Evolutionary conservation across 345 rosid species (phyloP).

Genomic region (Orychophragmus violaceus): DNA sequence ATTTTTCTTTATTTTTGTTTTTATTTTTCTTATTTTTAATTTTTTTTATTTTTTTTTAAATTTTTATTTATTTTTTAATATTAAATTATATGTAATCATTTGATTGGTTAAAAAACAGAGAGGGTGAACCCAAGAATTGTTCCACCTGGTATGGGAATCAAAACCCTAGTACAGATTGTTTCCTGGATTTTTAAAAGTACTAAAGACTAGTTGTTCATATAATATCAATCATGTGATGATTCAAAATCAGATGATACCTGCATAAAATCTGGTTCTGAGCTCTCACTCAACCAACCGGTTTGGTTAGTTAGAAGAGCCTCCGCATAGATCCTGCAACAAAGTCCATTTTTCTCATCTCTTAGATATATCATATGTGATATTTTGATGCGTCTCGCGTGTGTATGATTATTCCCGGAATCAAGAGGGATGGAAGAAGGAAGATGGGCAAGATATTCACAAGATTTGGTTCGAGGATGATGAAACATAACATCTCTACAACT

Average conservation of each 20-base stretch:
- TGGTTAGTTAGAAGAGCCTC: conserved; percentile 63
- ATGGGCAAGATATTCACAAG: conserved; percentile 64
- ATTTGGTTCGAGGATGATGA: conserved; percentile 59
- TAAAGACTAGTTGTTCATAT: neutral
- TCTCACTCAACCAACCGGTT: conserved; percentile 60
- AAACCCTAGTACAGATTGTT: conserved; percentile 61
- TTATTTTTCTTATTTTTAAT: too few species aligned
- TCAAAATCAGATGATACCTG: conserved; percentile 31
- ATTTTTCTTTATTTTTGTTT: too few species aligned
- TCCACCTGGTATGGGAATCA: conserved; percentile 76
- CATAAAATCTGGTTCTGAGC: conserved; percentile 38
- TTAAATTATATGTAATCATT: too few species aligned
- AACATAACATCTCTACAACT: conserved; percentile 63
- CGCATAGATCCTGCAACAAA: conserved; percentile 49
- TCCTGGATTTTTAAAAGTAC: conserved; percentile 42
- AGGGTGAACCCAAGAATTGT: too few species aligned
- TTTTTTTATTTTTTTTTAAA: too few species aligned
- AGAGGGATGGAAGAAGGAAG: conserved; percentile 66
- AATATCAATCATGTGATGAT: neutral
- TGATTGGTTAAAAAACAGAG: too few species aligned
- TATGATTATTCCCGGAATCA: conserved; percentile 46
- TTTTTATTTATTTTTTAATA: too few species aligned
- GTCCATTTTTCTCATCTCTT: neutral
- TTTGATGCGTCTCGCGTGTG: neutral
- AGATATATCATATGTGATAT: neutral